These are phyloP conservation scores for Pterocarpus santalinus DNA, from an alignment of 306 rosid genomes.

Conservation along the genomic window DNA sequence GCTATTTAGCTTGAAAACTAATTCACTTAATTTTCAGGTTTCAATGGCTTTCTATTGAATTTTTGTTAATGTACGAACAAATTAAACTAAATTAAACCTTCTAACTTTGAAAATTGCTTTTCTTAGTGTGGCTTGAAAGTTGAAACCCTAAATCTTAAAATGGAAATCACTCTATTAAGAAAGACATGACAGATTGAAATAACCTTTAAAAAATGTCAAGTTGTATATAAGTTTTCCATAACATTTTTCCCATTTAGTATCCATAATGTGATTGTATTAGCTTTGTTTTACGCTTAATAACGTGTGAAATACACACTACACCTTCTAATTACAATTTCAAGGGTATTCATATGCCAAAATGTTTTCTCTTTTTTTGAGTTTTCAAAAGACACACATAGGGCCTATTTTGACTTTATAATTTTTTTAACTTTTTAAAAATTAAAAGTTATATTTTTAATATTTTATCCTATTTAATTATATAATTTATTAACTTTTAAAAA, in stretches of 20 bases:
- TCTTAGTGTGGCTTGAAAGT: constrained; percentile 9
- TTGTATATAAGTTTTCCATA: no score
- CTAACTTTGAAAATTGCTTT: constrained; percentile 22
- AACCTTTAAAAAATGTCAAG: background rate
- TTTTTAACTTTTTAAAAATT: no score
- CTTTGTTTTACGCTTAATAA: background rate
- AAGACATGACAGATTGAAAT: background rate
- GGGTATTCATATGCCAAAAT: no score
- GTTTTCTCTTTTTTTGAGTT: no score
- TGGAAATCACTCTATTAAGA: background rate
- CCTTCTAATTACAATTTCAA: background rate
- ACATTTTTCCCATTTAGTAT: no score
- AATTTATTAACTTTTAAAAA: no score
- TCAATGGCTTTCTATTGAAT: background rate
- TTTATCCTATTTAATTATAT: no score
- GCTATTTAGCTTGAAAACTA: background rate
- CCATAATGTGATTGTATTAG: no score
- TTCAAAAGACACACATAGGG: no score
- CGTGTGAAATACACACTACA: background rate
- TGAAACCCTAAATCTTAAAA: constrained; percentile 3
- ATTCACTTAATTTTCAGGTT: background rate
- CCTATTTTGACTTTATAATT: no score
- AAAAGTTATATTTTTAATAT: no score
- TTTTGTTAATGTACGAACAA: background rate
- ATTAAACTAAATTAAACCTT: background rate